These are phyloP conservation scores for Clonostachys chloroleuca DNA, from an alignment of 2,329 filamentous ascomycete species.

Conservation along the genomic window DNA sequence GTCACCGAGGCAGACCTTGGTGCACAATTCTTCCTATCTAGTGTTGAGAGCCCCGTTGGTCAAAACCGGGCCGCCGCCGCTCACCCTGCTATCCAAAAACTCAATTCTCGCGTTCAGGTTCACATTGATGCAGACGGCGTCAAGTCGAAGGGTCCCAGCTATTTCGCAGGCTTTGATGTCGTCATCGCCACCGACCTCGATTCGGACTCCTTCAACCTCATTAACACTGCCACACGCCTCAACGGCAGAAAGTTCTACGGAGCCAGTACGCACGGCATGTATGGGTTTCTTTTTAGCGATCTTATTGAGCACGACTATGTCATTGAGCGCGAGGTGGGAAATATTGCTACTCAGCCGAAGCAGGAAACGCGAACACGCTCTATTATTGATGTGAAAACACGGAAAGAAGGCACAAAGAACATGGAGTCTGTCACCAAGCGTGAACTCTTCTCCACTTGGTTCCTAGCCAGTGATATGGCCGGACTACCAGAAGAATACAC, in stretches of 20 bases:
- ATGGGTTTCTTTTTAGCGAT: slow-evolving; percentile 93
- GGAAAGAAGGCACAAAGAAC: slow-evolving; percentile 61
- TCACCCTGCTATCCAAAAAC: slow-evolving; percentile 69
- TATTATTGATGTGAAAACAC: slow-evolving; percentile 67
- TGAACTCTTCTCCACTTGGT: slow-evolving; percentile 84
- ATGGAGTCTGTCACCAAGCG: slow-evolving; percentile 88
- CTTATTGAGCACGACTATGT: slow-evolving; percentile 87
- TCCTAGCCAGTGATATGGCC: slow-evolving; percentile 75
- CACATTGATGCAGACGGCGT: slow-evolving; percentile 66
- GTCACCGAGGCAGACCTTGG: slow-evolving; percentile 79
- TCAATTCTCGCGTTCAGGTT: slow-evolving; percentile 86
- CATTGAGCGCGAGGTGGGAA: slow-evolving; percentile 79
- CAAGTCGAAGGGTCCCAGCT: slow-evolving; percentile 63
- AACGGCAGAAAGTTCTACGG: slow-evolving; percentile 83
- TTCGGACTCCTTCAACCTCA: slow-evolving; percentile 66
- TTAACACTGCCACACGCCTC: slow-evolving; percentile 83
- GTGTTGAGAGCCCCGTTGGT: slow-evolving; percentile 58
- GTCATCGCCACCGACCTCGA: slow-evolving; percentile 87
- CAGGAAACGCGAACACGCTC: slow-evolving; percentile 75
- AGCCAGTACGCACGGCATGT: slow-evolving; percentile 81
- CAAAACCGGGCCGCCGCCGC: slow-evolving; percentile 83
- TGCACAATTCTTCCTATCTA: slow-evolving; percentile 74
- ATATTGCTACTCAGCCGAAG: slow-evolving; percentile 56
- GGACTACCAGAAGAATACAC: slow-evolving; percentile 64
- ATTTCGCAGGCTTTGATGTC: slow-evolving; percentile 76